These are phyloP conservation scores for Bifiguratus adelaidae DNA, from an alignment of 192 early-diverging fungal genomes.

Conservation along the genomic window DNA sequence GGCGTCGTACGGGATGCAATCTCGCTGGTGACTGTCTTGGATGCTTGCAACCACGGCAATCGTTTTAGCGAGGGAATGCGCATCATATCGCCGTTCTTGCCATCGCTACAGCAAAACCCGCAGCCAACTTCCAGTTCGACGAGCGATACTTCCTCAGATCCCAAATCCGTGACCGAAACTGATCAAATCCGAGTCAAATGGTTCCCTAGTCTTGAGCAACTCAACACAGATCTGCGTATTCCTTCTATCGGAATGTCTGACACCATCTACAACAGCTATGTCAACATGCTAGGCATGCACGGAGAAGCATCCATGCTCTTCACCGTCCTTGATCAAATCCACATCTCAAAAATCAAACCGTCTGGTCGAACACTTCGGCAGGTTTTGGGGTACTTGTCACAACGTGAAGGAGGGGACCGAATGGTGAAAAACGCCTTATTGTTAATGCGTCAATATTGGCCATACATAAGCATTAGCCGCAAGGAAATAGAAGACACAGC, in stretches of 20 bases:
- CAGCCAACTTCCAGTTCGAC: not conserved
- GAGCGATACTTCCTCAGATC: not conserved
- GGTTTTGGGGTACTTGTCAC: not conserved
- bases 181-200: no score
- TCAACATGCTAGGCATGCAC: not conserved
- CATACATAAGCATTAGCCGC: not conserved
- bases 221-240: no score
- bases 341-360: not conserved
- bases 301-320: not conserved
- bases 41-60: not conserved
- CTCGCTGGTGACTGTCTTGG: not conserved
- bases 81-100: not conserved
- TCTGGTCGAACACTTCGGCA: not conserved
- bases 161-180: not conserved
- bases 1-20: not conserved
- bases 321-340: not conserved
- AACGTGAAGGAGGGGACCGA: not conserved
- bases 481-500: not conserved
- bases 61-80: not conserved
- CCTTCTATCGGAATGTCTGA: not conserved
- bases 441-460: not conserved
- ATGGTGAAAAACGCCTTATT: not conserved
- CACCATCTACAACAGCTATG: not conserved
- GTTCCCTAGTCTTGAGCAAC: no score
- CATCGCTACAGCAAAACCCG: not conserved